phyloP scores from a whole-genome alignment of 495 filamentous ascomycete genomes.

The Geoglossum glabrum region DNA sequence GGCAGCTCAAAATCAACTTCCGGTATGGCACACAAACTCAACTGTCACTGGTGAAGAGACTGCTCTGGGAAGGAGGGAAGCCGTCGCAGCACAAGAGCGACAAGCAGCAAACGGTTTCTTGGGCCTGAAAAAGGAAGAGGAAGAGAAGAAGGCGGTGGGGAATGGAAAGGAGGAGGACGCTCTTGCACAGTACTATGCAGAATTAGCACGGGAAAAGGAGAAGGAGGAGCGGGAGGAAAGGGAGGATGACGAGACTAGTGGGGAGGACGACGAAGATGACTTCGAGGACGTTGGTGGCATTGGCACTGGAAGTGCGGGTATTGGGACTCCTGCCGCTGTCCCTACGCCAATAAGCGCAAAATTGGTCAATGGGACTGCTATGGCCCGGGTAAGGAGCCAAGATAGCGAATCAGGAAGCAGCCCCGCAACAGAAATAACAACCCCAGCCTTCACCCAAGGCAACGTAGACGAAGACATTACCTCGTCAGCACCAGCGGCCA shows the following conservation, averaged over 20 bases:
- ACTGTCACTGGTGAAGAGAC: conserved; percentile 39
- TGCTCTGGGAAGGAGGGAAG: conserved; percentile 15
- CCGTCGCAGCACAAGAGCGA: conserved; percentile 14
- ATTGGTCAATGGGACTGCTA: conserved; percentile 20
- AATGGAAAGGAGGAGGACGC: conserved; percentile 27
- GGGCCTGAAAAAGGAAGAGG: conserved; percentile 20
- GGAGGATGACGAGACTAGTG: conserved; percentile 21
- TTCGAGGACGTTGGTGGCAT: conserved; percentile 22
- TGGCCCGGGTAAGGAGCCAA: conserved; percentile 10
- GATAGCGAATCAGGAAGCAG: conserved; percentile 17
- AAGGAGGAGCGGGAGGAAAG: conserved; percentile 28
- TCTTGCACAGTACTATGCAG: conserved; percentile 32
- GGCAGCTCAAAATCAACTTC: conserved; percentile 67
- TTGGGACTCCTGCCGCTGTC: conserved; percentile 11
- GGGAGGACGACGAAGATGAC: conserved; percentile 24
- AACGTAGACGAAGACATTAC: neutral
- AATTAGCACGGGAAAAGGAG: conserved; percentile 28
- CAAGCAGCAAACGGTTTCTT: neutral
- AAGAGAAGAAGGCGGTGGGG: conserved; percentile 13
- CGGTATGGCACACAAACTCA: conserved; percentile 73
- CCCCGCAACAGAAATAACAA: conserved; percentile 15
- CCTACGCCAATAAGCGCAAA: conserved; percentile 9
- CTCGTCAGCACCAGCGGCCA: neutral
- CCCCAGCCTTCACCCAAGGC: neutral
- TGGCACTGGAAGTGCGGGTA: conserved; percentile 10